Base-by-base conservation (phyloP, 73 alveolate genomes). In the Symbiodinium natans region DNA sequence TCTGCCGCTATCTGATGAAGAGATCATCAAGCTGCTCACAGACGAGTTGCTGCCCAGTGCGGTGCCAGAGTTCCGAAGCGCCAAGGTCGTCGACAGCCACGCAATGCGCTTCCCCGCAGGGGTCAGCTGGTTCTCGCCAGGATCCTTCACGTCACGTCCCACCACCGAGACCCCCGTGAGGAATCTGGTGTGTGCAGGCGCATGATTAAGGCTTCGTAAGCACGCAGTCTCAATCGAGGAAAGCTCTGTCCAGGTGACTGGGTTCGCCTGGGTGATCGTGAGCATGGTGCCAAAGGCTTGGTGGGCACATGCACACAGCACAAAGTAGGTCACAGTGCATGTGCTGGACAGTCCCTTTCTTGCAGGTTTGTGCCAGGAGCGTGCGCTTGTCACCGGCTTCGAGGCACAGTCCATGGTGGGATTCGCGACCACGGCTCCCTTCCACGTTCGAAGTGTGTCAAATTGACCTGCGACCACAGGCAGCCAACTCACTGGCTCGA, bases 121-220 rank as follows among this genome's bases (percentile, higher is more conserved):
- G 2, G 98, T 92, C 43, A 75, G 92, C 42, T 92, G 98, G 98
- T 92, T 92, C 68, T 38, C 90, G 17, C 98, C 98, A 0, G 98
- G 98, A 5, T 75, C 92, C 17, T 92, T 59, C 46, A 85, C 36
- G 41, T 25, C 42, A 8, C 42, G 98, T 40, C 98, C 98, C 19
- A 46, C 98, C 43, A 29, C 82, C 36, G 98, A 92, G 92, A 92
- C 98, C 27, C 98, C 98, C 2, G 13, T 92, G 92, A 46, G 48
- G 68, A 92, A 92, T 77, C 36, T 92, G 92, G 98, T 77, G 34
- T 92, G 98, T 46, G 98, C 98, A 92, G 98, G 98, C 63, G 63
- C 38, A 31, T 1, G 39, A 73, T 73, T 25, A 15, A 71, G 9
- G 19, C 36, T 73, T 0, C 31, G 75, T 56, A 21, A 56, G 31